These are phyloP conservation scores for Fusarium newnesense DNA, from an alignment of 2,329 filamentous ascomycete species.

Conservation along the genomic window DNA sequence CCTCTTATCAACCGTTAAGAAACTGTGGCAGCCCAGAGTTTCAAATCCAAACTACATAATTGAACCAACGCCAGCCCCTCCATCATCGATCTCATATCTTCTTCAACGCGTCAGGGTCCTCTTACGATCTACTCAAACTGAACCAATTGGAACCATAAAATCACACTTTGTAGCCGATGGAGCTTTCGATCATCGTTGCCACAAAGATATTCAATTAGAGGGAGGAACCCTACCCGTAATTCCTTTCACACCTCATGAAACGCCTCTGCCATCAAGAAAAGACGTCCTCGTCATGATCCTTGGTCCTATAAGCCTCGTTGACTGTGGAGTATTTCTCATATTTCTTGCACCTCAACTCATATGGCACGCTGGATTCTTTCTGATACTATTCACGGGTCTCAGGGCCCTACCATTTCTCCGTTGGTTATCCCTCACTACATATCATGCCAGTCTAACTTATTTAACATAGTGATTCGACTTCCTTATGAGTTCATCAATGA, in stretches of 20 bases:
- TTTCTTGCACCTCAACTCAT: slow-evolving; percentile 79
- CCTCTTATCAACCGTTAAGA: slow-evolving; percentile 1
- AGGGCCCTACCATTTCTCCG: slow-evolving; percentile 76
- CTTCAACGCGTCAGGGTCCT: slow-evolving; percentile 32
- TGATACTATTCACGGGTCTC: slow-evolving; percentile 67
- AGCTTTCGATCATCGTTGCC: background rate
- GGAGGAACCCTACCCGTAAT: background rate
- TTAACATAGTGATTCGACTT: slow-evolving; percentile 42
- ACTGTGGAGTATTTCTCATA: slow-evolving; percentile 77
- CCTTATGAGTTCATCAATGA: slow-evolving; percentile 47
- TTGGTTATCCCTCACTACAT: slow-evolving; percentile 51
- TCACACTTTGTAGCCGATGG: background rate
- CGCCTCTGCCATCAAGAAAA: slow-evolving; percentile 6
- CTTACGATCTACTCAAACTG: background rate
- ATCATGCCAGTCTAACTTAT: slow-evolving; percentile 21
- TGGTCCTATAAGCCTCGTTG: slow-evolving; percentile 77
- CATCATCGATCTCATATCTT: slow-evolving; percentile 32
- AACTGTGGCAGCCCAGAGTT: slow-evolving; percentile 1
- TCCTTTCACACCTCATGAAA: slow-evolving; percentile 18
- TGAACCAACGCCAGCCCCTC: slow-evolving; percentile 26
- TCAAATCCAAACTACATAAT: background rate
- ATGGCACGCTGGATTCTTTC: slow-evolving; percentile 70
- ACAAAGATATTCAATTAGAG: background rate
- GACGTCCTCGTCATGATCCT: slow-evolving; percentile 70
- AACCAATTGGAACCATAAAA: slow-evolving; percentile 5